Evolutionary conservation across 2,329 filamentous ascomycete species (phyloP).

Genomic region (Fusarium proliferatum): DNA sequence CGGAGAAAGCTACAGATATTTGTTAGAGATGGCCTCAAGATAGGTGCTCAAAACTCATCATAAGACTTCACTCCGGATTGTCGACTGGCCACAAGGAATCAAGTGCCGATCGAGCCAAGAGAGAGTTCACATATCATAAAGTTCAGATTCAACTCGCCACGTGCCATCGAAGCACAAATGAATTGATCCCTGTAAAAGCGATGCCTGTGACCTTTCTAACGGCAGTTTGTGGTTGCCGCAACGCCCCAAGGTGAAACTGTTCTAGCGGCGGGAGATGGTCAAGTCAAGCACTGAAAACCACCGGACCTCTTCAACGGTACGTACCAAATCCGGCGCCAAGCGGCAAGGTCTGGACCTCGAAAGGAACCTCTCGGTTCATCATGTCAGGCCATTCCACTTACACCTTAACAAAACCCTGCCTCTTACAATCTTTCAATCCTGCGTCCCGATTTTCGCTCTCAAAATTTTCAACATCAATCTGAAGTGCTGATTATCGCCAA

Average conservation of each 20-base stretch:
- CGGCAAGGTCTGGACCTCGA: constrained; percentile 38
- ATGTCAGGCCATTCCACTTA: constrained; percentile 47
- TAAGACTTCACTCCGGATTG: background rate
- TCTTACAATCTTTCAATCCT: constrained; percentile 33
- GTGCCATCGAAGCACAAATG: background rate
- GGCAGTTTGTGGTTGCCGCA: constrained; percentile 37
- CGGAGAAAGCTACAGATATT: background rate
- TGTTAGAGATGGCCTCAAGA: background rate
- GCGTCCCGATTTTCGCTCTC: constrained; percentile 21
- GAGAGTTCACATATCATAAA: background rate
- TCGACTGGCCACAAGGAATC: background rate
- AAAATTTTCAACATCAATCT: constrained; percentile 7
- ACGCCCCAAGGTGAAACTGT: constrained; percentile 23
- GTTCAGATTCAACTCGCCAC: constrained; percentile 1
- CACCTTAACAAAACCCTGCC: constrained; percentile 42
- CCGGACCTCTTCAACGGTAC: constrained; percentile 17
- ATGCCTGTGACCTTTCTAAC: constrained; percentile 29
- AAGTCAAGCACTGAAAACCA: background rate
- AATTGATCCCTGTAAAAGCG: constrained; percentile 19
- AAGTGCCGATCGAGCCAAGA: background rate
- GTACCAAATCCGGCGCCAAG: constrained; percentile 36
- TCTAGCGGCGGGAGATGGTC: constrained; percentile 33
- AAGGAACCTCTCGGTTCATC: constrained; percentile 36
- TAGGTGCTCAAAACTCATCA: background rate
- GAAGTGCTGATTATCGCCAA: constrained; percentile 33